Base-by-base conservation (phyloP, 495 filamentous ascomycete species). In the Cudoniella acicularis region DNA sequence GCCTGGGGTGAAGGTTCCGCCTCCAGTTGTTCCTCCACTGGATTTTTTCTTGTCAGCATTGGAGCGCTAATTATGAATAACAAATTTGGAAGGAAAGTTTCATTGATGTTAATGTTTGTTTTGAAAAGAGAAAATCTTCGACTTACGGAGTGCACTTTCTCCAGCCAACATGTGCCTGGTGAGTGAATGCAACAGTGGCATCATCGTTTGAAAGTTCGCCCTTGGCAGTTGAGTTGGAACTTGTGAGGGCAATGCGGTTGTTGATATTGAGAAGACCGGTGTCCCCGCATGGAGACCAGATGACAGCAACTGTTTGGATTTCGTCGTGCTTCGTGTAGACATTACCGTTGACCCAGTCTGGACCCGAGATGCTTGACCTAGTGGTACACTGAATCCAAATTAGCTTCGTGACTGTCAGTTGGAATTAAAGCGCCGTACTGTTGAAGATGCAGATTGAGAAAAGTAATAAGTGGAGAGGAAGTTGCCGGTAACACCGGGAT, bases 401-500 rank as follows among this genome's bases (percentile, higher is more conserved):
- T 8, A 4, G 13, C 9, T 47, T 47, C 4, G 43, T 47, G 43
- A 8, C 20, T 47, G 8, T 47, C n/a, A n/a, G 13, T 47, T 17
- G 4, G 43, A 9, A 47, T n/a, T 4, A 47, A 13, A 23, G 61
- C 49, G 25, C 59, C 66, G n/a, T 64, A 57, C 10, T 53, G 78
- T 79, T 53, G 72, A 70, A 16, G 60, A 59, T 3, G 75, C 70
- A 49, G 75, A 72, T 68, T 80, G 77, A 52, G 72, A 74, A 73
- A 85, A 85, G 72, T 75, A 84, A 72, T 85, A 84, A 40, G 77
- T 78, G 63, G 79, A 78, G 61, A 77, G 75, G 67, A 83, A 81
- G 58, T 64, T 75, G 24, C 79, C 81, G 11, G 79, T 83, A 49
- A 83, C 77, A 42, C 78, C 78, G 70, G 50, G n/a, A 21, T 60